Percentiles rank a stretch among this genome's conserved stretches.
These are phyloP conservation scores for Phytophthora gonapodyides DNA, from an alignment of 352 stramenopile species.

Conservation along the genomic window DNA sequence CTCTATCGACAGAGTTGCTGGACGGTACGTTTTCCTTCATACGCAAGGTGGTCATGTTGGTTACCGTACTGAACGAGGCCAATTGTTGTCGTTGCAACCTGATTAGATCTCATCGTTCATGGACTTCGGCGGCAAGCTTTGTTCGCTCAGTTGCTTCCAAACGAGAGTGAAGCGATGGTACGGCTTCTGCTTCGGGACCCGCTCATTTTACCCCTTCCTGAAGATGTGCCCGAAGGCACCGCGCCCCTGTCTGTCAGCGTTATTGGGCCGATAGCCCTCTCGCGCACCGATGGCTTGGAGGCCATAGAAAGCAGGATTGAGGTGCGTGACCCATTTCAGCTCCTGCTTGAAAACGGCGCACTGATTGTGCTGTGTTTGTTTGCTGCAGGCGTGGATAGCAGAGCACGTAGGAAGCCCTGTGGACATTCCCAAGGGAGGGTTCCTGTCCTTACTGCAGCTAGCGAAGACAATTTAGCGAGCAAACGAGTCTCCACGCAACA, in stretches of 20 bases:
- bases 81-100: background rate
- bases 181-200: constrained; percentile 56
- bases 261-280: constrained; percentile 53
- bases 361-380: constrained; percentile 3
- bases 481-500: background rate
- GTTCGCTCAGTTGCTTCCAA: constrained; percentile 44
- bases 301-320: constrained; percentile 65
- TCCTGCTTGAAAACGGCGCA: background rate
- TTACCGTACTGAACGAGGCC: background rate
- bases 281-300: constrained; percentile 53
- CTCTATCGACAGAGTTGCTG: constrained; percentile 39
- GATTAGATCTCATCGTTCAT: constrained; percentile 50
- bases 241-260: constrained; percentile 31
- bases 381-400: constrained; percentile 44
- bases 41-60: background rate
- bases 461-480: constrained; percentile 47
- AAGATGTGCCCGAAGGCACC: constrained; percentile 15
- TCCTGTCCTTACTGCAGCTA: constrained; percentile 58
- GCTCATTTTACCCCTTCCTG: constrained; percentile 29
- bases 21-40: constrained; percentile 42
- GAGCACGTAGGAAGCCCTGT: constrained; percentile 45
- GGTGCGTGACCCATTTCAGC: constrained; percentile 18
- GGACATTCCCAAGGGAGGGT: constrained; percentile 41
- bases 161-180: constrained; percentile 54
- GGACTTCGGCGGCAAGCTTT: constrained; percentile 53